These are phyloP conservation scores for Conticribra weissflogii DNA, from an alignment of 108 stramenopile genomes.

Conservation along the genomic window DNA sequence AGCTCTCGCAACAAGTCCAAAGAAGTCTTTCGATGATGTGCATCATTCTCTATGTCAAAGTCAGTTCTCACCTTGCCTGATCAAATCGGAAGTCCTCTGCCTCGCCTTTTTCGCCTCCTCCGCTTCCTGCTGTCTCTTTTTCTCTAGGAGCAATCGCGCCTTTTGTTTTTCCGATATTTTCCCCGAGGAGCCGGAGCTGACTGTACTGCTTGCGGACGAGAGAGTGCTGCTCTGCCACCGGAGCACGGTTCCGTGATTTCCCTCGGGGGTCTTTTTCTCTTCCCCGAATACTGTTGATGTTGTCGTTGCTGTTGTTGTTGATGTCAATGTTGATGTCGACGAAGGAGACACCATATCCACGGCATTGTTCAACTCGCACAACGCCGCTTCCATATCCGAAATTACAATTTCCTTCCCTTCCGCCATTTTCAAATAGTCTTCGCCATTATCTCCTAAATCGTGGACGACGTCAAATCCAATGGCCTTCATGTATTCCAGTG, in stretches of 20 bases:
- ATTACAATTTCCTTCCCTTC: constrained; percentile 1
- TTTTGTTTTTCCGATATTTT: constrained; percentile 77
- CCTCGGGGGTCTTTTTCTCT: constrained; percentile 32
- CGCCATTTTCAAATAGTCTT: constrained; percentile 17
- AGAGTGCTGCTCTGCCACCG: constrained; percentile 1
- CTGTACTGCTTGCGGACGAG: background rate
- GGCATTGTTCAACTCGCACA: constrained; percentile 40
- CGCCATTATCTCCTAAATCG: constrained; percentile 35
- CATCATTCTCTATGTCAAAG: background rate
- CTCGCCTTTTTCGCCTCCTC: constrained; percentile 54
- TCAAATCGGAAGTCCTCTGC: constrained; percentile 37
- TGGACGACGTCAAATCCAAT: constrained; percentile 41
- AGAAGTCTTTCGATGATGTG: too few species aligned
- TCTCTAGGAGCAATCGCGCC: constrained; percentile 61
- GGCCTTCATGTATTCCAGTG: constrained; percentile 46
- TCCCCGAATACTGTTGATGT: background rate
- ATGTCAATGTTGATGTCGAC: too few species aligned
- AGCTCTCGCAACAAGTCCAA: too few species aligned
- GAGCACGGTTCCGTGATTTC: background rate
- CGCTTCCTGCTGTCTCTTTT: constrained; percentile 55
- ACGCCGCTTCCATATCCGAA: constrained; percentile 29
- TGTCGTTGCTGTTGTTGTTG: too few species aligned
- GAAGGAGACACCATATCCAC: constrained; percentile 32
- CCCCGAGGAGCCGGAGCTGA: background rate
- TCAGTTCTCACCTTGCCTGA: constrained; percentile 33